Base-by-base conservation (phyloP, 1,284 basidiomycete genomes). In the Inonotus obliquus region DNA sequence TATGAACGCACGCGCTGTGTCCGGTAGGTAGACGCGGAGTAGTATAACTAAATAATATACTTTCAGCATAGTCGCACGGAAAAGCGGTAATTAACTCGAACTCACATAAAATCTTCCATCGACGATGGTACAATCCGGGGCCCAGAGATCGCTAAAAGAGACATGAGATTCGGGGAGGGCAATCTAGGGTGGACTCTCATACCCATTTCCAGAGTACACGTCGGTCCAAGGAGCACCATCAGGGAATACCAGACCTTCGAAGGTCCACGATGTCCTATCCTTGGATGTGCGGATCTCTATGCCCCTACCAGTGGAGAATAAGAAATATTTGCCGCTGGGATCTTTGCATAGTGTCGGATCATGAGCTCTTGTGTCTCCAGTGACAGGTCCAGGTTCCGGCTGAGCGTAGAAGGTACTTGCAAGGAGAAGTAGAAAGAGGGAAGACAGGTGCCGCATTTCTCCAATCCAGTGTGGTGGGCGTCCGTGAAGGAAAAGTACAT, bases 321-420 rank as follows among this genome's bases (percentile, higher is more conserved):
- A 68, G 65, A 77, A 84, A 64, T 80, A 83, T 64, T 71, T 81
- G 47, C 81, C 81, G 44, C 67, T 69, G 51, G 71, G 72, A 67
- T 82, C 81, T 65, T 79, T 81, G 72, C 81, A 83, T 69, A 83
- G 76, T 1, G 79, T 77, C 21, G 80, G 80, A 66, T 81, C 79
- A 62, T 78, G 76, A 4, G 77, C 76, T 4, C 74, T 71, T 17
- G 75, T 79, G 62, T 79, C 74, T 10, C 80, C 79, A 0, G 78
- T 79, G 25, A 81, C 79, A 4, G 56, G 60, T 1, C 75, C 77
- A 25, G 79, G 79, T 7, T 39, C 25, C 5, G 48, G 17, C 21
- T 56, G 45, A 1, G 60, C 60, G 9, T 32, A 32, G 32, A 4
- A 32, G 32, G 32, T 4, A 9, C 32, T 32, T 32, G 9, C 32